Evolutionary conservation across 331 rosid species (phyloP).

Genomic region (Quercus lobata): DNA sequence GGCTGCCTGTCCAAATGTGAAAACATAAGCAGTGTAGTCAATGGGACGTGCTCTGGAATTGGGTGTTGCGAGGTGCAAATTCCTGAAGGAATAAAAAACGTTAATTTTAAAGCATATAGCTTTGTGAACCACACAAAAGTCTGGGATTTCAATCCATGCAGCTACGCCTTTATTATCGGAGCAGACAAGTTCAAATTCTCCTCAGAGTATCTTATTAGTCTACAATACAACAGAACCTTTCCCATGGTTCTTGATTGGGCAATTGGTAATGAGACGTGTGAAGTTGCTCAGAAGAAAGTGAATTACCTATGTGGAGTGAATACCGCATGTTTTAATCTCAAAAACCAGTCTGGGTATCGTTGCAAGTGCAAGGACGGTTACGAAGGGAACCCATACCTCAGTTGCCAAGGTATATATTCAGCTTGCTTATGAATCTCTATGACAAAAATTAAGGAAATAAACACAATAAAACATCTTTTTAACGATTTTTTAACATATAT

Average conservation of each 20-base stretch:
- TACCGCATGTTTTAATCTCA: background rate
- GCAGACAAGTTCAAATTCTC: background rate
- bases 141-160: background rate
- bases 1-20: background rate
- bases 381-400: slow-evolving; percentile 17
- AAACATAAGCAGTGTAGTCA: background rate
- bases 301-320: background rate
- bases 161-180: slow-evolving; percentile 4
- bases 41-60: background rate
- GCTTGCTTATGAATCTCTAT: background rate
- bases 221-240: fast-evolving
- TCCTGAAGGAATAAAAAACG: background rate
- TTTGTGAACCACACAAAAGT: fast-evolving
- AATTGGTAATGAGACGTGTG: background rate
- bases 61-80: slow-evolving; percentile 22
- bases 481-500: too few species aligned
- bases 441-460: too few species aligned
- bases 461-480: too few species aligned
- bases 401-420: slow-evolving; percentile 18
- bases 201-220: background rate
- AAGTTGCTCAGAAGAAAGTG: too few species aligned
- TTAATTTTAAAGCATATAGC: fast-evolving
- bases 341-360: slow-evolving; percentile 1
- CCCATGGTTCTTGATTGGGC: background rate
- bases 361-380: slow-evolving; percentile 10